These are phyloP conservation scores for Xylaria digitata DNA, from an alignment of 2,329 filamentous ascomycete genomes.

Conservation along the genomic window DNA sequence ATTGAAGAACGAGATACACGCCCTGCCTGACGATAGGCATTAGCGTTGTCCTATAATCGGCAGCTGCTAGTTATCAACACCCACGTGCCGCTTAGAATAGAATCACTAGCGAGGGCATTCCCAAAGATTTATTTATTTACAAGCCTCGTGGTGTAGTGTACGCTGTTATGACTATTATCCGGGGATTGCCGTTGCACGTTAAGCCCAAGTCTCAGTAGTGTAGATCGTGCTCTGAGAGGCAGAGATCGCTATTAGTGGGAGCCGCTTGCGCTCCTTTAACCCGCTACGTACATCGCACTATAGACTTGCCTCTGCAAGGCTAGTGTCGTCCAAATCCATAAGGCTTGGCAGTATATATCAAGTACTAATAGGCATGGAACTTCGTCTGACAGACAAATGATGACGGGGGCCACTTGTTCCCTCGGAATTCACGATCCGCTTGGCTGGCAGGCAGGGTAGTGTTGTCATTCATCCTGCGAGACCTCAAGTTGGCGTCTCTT, in stretches of 20 bases:
- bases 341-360: slow-evolving; percentile 18
- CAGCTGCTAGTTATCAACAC: not conserved
- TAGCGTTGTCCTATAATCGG: not conserved
- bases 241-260: slow-evolving; percentile 33
- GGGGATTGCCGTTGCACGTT: slow-evolving; percentile 34
- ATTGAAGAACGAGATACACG: slow-evolving; percentile 1
- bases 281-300: slow-evolving; percentile 1
- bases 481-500: not conserved
- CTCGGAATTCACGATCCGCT: slow-evolving; percentile 22
- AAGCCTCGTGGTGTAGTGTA: slow-evolving; percentile 5
- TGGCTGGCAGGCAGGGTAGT: slow-evolving; percentile 3
- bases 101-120: slow-evolving; percentile 8
- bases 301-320: slow-evolving; percentile 22
- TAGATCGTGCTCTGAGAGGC: slow-evolving; percentile 23
- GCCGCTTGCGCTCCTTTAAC: slow-evolving; percentile 31
- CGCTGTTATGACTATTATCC: slow-evolving; percentile 17
- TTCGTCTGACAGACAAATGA: slow-evolving; percentile 7
- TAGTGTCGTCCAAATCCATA: slow-evolving; percentile 26
- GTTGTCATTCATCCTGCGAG: slow-evolving; percentile 4
- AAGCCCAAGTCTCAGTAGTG: slow-evolving; percentile 10
- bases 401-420: slow-evolving; percentile 24
- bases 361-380: slow-evolving; percentile 12
- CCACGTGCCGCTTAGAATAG: not conserved
- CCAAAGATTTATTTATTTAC: not conserved
- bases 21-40: not conserved